Base-by-base conservation (phyloP, 768 basidiomycete species). In the Mycena galopus region DNA sequence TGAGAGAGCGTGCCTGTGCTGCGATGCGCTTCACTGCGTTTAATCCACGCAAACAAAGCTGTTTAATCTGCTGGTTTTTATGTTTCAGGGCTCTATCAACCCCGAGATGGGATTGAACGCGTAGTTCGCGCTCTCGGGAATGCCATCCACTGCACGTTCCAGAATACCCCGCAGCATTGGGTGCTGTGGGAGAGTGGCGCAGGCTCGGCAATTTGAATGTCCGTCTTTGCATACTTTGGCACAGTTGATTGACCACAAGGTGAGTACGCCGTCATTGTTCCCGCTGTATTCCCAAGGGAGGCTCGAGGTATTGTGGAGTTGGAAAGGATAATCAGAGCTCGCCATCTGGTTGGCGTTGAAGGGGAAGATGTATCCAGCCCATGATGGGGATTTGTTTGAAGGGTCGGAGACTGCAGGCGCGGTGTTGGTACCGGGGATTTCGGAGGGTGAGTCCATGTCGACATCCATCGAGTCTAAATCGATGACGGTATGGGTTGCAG, bases 61-160 rank as follows among this genome's bases (percentile, higher is more conserved):
- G 47, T 17, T 69, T 2, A 29, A 69, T 61, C 0, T 29, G 67
- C 39, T 56, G 1, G n/a, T 61, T 60, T 27, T 68, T 60, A n/a
- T 47, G 67, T 14, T 35, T 58, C 3, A 68, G 0, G 21, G 8
- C 35, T 68, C 59, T 1, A 29, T 55, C 14, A 68, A 59, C 10
- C 58, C 67, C 2, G 60, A 42, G 25, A 27, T 69, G 60, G 9
- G 60, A 37, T 44, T 14, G 42, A 16, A 44, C 42, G 4, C 61
- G 17, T 63, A 64, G 9, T 64, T 56, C 8, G 61, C 29, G 14
- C 35, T 69, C 29, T 55, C 68, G 25, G 25, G 53, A 1, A 63
- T 32, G 4, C 68, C 68, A 8, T 63, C 17, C 16, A 63, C 39
- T 2, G 67, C 53, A 23, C 68, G 60, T 1, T 47, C 17, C 17